Evolutionary conservation across 2,329 filamentous ascomycete species (phyloP).

Genomic region (Leptosphaerulina australis): DNA sequence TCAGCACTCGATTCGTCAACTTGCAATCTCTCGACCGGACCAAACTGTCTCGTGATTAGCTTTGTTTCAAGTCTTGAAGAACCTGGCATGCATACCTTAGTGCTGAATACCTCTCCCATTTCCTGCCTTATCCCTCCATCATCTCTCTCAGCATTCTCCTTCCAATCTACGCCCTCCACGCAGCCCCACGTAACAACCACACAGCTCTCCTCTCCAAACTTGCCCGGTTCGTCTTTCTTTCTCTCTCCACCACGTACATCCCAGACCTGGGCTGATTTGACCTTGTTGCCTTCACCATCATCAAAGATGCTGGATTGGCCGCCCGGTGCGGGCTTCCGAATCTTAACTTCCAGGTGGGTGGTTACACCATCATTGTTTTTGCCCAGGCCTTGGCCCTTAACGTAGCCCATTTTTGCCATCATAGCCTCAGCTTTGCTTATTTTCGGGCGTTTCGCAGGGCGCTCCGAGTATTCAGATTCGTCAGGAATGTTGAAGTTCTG

Average conservation of each 20-base stretch:
- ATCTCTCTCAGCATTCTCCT: constrained; percentile 71
- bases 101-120: constrained; percentile 90
- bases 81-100: constrained; percentile 63
- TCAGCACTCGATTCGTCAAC: constrained; percentile 65
- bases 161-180: constrained; percentile 82
- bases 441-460: constrained; percentile 48
- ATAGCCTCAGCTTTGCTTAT: constrained; percentile 71
- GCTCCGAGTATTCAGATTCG: constrained; percentile 25
- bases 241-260: constrained; percentile 77
- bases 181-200: constrained; percentile 85
- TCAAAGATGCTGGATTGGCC: constrained; percentile 27
- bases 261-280: constrained; percentile 57
- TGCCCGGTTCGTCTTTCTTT: constrained; percentile 43
- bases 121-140: constrained; percentile 78
- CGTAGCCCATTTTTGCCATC: constrained; percentile 94
- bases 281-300: constrained; percentile 58
- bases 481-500: constrained; percentile 20
- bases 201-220: constrained; percentile 67
- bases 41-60: constrained; percentile 64
- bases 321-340: constrained; percentile 28
- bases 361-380: constrained; percentile 82
- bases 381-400: constrained; percentile 84
- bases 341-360: constrained; percentile 74
- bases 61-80: background rate
- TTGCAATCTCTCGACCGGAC: constrained; percentile 78